Evolutionary conservation across 1,284 basidiomycete genomes (phyloP), one percentile per base, ranked within the genome.

Genomic region (Retiboletus flavoniger): DNA sequence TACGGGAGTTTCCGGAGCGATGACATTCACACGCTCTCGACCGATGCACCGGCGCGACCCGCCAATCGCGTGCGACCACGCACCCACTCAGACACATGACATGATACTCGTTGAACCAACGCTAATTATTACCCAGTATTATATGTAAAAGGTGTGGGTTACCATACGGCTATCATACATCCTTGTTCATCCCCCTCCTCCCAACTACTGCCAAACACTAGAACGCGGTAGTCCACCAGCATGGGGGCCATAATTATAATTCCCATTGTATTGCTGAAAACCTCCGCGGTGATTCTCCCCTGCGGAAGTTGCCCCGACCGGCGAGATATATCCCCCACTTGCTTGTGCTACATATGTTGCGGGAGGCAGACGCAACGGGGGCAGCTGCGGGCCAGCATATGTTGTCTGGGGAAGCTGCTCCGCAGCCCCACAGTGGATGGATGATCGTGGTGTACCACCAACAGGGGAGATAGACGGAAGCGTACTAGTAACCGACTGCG

Each of bases 1-100:
- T 47, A 43, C 72, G 74, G 73, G 66, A 72, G 50, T 60, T 73
- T 59, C 72, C 77, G 77, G 77, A 67, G 59, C 59, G 46, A 16
- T 17, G 52, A 64, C 52, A 52, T 62, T 72, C 75, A 63, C 75
- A 67, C 75, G 76, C 72, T 72, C 63, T 51, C 44, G 57, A 65
- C 69, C 71, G 67, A 67, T 49, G 10, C 42, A 31, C 28, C 60
- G 41, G 56, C n/a, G 42, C 35, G 42, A 46, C 14, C 45, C 43
- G 38, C 52, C 60, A 57, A 57, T 60, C 45, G 38, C 41, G 41
- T 46, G 38, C n/a, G 31, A 21, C 45, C 17, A 42, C 43, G 28
- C 4, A n/a, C n/a, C 41, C 41, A 42, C 21, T 24, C 24, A 21
- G 26, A n/a, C 14, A 13, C 39, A 8, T 14, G n/a, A 9, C 7